Evolutionary conservation across 441 rosid genomes (phyloP).

Genomic region (Croton setiger): DNA sequence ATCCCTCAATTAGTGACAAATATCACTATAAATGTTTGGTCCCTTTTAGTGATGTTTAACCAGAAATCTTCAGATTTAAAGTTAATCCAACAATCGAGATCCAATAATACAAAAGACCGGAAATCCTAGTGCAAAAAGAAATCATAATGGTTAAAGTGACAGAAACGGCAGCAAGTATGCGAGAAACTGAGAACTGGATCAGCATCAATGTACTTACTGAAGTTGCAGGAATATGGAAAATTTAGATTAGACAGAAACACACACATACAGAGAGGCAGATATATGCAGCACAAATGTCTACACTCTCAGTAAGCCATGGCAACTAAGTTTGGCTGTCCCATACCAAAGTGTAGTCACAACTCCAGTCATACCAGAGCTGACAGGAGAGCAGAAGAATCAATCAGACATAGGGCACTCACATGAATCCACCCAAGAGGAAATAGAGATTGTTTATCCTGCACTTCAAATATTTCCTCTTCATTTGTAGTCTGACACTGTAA

Average conservation of each 20-base stretch:
- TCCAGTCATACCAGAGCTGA: neutral
- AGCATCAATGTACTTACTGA: neutral
- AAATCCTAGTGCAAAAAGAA: neutral
- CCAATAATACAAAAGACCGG: neutral
- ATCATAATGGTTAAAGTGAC: neutral
- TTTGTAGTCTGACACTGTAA: slow-evolving; percentile 87
- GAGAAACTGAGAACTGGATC: neutral
- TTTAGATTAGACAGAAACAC: neutral
- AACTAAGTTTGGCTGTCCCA: neutral
- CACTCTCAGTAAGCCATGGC: neutral
- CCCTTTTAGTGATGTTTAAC: neutral
- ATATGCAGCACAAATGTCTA: neutral
- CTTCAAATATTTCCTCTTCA: slow-evolving; percentile 99
- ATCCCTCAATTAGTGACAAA: neutral
- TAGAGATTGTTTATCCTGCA: slow-evolving; percentile 86
- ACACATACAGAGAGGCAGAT: neutral
- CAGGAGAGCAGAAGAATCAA: neutral
- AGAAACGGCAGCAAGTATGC: neutral
- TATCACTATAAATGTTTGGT: neutral
- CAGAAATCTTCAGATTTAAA: neutral
- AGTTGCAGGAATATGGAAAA: neutral
- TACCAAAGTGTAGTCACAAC: neutral
- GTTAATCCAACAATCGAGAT: neutral
- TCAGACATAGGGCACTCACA: slow-evolving; percentile 45
- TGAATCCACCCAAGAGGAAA: slow-evolving; percentile 99